These are phyloP conservation scores for Aspergillus intermedius DNA, from an alignment of 2,329 filamentous ascomycete genomes.

Conservation along the genomic window DNA sequence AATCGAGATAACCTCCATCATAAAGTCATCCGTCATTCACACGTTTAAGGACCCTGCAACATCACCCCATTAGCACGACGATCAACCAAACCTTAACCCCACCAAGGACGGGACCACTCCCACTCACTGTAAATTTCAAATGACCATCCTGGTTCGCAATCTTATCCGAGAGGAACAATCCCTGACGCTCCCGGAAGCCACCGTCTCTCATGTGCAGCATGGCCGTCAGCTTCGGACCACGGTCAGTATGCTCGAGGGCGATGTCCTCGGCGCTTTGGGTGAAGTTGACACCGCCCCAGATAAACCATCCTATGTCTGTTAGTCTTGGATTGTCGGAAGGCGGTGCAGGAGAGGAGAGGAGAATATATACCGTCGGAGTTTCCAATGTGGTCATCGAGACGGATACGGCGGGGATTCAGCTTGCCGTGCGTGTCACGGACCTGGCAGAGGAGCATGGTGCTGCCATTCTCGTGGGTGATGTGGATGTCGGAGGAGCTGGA, in stretches of 20 bases:
- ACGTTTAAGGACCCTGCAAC: no score
- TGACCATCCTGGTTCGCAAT: slow-evolving; percentile 12
- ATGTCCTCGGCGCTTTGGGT: slow-evolving; percentile 11
- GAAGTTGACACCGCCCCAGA: slow-evolving; percentile 16
- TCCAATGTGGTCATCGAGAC: slow-evolving; percentile 13
- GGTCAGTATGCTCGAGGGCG: slow-evolving; percentile 6
- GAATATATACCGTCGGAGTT: slow-evolving; percentile 10
- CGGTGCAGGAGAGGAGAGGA: not conserved
- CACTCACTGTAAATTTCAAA: slow-evolving; percentile 10
- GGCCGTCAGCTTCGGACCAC: slow-evolving; percentile 13
- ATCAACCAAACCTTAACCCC: not conserved
- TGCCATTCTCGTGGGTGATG: slow-evolving; percentile 6
- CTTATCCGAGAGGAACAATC: slow-evolving; percentile 12
- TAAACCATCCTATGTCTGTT: slow-evolving; percentile 12
- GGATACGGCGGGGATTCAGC: slow-evolving; percentile 5
- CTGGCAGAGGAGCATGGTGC: slow-evolving; percentile 7
- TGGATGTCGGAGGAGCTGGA: slow-evolving; percentile 6
- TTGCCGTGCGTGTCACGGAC: slow-evolving; percentile 6
- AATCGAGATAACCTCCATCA: no score
- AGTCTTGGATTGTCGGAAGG: not conserved
- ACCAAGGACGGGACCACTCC: not conserved
- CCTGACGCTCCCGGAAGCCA: slow-evolving; percentile 11
- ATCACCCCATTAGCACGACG: no score
- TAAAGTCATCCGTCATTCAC: no score
- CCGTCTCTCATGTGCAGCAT: slow-evolving; percentile 9